Evolutionary conservation across 202 grass and related monocot species (phyloP), one percentile per base, ranked within the genome.

Genomic region (Musa balbisiana): DNA sequence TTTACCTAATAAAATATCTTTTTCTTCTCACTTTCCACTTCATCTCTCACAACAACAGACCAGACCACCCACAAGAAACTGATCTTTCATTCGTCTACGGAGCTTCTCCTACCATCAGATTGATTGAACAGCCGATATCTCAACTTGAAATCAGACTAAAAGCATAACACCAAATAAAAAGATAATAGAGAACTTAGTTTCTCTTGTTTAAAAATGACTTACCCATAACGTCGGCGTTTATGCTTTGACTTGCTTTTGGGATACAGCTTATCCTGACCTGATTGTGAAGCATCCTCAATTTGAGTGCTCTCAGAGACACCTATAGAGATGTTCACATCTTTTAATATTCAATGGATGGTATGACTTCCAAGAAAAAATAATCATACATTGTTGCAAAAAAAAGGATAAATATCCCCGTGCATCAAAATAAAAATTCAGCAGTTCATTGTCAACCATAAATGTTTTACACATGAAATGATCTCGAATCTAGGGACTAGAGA

Each of bases 211-310:
- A 10, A 70, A 26, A 56, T 8, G 16, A 58, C 80, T 68, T 87
- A 92, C 90, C 85, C 90, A 77, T 82, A 85, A 59, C 87, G 83
- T 62, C 85, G 83, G 8, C 69, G 77, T 78, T 98, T 99, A 70
- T 85, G 87, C 80, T 99, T 94, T 85, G 79, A 89, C 78, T 90
- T 99, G 87, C 55, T 80, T 83, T 87, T 99, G 11, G 73, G 79
- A 75, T 86, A 74, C 54, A 49, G 59, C 76, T 98, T 98, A 16
- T 87, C 78, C 53, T 79, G 78, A 82, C 74, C 63, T 79, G 71
- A 71, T 26, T 53, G 76, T 9, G 63, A 51, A 23, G n/a, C 33
- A 76, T 90, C 92, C 84, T 94, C 88, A 68, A 83, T 88, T 2
- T 83, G 83, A 49, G 71, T 80, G 51, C 82, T 86, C 27, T 94